A percentile compares a stretch with the other conserved stretches of the same genome.
phyloP scores from a whole-genome alignment of 805 yeast species.

The Barnettozyma wickerhamii region DNA sequence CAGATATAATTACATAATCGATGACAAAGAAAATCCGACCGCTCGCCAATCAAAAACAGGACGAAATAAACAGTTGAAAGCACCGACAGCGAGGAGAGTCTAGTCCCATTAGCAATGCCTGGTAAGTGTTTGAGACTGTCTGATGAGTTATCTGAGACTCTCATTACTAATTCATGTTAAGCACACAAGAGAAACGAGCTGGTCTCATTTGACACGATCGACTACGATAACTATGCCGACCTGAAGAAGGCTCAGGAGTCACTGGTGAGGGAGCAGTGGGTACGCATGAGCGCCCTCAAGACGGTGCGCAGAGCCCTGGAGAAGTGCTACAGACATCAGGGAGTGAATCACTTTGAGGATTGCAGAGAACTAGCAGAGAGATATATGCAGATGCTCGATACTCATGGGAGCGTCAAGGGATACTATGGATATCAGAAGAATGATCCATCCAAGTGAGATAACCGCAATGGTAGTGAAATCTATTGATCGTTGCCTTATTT shows the following conservation, averaged over 20 bases:
- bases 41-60: not conserved
- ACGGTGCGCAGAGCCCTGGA: slow-evolving; percentile 70
- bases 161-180: not conserved
- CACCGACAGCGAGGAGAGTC: too few species aligned
- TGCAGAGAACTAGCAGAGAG: slow-evolving; percentile 75
- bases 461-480: not conserved
- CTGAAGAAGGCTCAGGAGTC: slow-evolving; percentile 73
- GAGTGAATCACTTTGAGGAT: slow-evolving; percentile 70
- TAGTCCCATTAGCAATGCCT: too few species aligned
- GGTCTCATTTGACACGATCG: slow-evolving; percentile 80
- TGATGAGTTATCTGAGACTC: too few species aligned
- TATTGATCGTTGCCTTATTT: not conserved
- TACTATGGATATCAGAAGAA: slow-evolving; percentile 84
- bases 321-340: slow-evolving; percentile 58
- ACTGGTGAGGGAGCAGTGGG: slow-evolving; percentile 75
- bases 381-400: slow-evolving; percentile 72
- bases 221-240: slow-evolving; percentile 60
- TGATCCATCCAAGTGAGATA: slow-evolving; percentile 65
- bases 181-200: slow-evolving; percentile 56
- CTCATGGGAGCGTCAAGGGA: slow-evolving; percentile 58
- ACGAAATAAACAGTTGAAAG: not conserved
- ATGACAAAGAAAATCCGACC: not conserved
- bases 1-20: not conserved
- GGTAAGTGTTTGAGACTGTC: too few species aligned
- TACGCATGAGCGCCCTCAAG: slow-evolving; percentile 62